Evolutionary conservation across 2,329 filamentous ascomycete genomes (phyloP).

Genomic region (Septoria linicola): DNA sequence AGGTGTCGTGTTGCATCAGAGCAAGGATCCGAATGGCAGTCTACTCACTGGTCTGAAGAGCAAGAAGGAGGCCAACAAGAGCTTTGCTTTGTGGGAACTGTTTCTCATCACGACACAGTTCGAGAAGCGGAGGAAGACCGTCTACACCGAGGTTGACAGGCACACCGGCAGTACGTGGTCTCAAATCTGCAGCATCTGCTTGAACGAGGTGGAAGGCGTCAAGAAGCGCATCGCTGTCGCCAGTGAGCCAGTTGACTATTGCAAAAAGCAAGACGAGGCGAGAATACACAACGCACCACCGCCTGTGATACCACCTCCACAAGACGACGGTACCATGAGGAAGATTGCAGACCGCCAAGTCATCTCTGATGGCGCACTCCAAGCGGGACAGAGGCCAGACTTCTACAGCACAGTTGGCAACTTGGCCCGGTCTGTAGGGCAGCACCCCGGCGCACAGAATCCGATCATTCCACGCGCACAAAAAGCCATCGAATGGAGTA

Average conservation of each 20-base stretch:
- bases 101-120: slow-evolving; percentile 74
- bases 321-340: slow-evolving; percentile 24
- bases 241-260: slow-evolving; percentile 22
- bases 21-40: slow-evolving; percentile 78
- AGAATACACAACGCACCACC: slow-evolving; percentile 23
- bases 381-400: slow-evolving; percentile 23
- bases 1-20: slow-evolving; percentile 31
- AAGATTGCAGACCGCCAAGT: slow-evolving; percentile 34
- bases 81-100: slow-evolving; percentile 90
- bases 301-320: slow-evolving; percentile 31
- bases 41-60: slow-evolving; percentile 79
- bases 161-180: slow-evolving; percentile 75
- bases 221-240: slow-evolving; percentile 63
- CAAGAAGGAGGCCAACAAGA: slow-evolving; percentile 75
- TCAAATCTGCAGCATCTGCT: slow-evolving; percentile 69
- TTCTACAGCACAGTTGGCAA: slow-evolving; percentile 42
- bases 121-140: slow-evolving; percentile 70
- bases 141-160: slow-evolving; percentile 85
- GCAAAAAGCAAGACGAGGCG: slow-evolving; percentile 23
- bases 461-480: slow-evolving; percentile 41
- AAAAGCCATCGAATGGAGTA: slow-evolving; percentile 35
- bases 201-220: slow-evolving; percentile 67
- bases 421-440: slow-evolving; percentile 50
- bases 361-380: slow-evolving; percentile 28
- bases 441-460: slow-evolving; percentile 43